These are phyloP conservation scores for Pythium guiyangense DNA, from an alignment of 352 stramenopile genomes.

Conservation along the genomic window DNA sequence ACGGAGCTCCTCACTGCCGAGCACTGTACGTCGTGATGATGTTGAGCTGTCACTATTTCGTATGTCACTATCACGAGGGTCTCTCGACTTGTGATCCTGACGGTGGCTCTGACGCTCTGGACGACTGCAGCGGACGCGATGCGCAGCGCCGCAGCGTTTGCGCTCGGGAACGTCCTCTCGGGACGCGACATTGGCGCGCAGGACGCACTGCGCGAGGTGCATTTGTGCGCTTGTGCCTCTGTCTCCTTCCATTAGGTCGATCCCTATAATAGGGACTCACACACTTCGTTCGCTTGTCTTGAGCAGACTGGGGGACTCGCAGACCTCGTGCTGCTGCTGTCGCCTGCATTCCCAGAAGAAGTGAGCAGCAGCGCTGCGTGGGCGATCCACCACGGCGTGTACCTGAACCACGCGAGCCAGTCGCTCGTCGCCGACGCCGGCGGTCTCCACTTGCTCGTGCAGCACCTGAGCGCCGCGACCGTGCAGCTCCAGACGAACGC, in stretches of 20 bases:
- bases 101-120: conserved; percentile 8
- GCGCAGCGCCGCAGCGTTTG: conserved; percentile 54
- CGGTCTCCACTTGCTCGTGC: conserved; percentile 51
- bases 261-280: not conserved
- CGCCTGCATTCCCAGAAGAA: conserved; percentile 57
- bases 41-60: not conserved
- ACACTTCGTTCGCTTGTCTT: not conserved
- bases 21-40: conserved; percentile 21
- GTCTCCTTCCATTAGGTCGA: too few species aligned
- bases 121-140: conserved; percentile 34
- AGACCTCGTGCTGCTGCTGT: conserved; percentile 57
- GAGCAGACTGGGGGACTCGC: conserved; percentile 39
- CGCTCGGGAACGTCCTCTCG: conserved; percentile 62
- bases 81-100: not conserved
- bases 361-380: conserved; percentile 66
- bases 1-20: conserved; percentile 42
- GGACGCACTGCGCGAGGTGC: conserved; percentile 47
- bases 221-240: not conserved
- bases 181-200: conserved; percentile 51
- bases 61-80: not conserved
- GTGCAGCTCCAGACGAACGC: conserved; percentile 68
- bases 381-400: conserved; percentile 67
- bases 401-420: conserved; percentile 61
- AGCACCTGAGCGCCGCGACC: conserved; percentile 33
- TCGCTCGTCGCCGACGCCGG: conserved; percentile 52